Evolutionary conservation across 441 rosid genomes (phyloP), one percentile per base, ranked within the genome.

Genomic region (Euphorbia corollata): DNA sequence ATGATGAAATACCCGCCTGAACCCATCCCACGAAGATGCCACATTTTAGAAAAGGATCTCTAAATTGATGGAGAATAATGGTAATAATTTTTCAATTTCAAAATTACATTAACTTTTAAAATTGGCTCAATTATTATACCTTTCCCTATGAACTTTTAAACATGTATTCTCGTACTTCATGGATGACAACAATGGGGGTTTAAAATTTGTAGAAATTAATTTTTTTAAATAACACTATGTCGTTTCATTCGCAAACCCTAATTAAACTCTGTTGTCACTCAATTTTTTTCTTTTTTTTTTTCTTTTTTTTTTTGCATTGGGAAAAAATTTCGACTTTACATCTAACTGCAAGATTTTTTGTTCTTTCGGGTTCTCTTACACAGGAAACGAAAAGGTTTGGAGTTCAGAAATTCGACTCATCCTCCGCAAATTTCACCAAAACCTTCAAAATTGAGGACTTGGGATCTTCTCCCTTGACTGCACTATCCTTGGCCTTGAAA

Each of bases 391-490:
- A 68, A 76, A 22, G 63, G 65, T 56, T 59, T 51, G 11, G 59
- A 69, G 77, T 59, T 81, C 78, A 86, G 87, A 94, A 87, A 84
- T 87, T 91, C 36, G 89, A 84, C 56, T 75, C 67, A 63, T 78
- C 85, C 87, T 86, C 87, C 0, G 84, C 90, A 83, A 87, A 87
- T 69, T 80, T 84, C 75, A 80, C 74, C 72, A 95, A 86, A 82
- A 87, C 87, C 83, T 83, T 85, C 97, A 95, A 87, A 88, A 90
- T 78, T 76, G 95, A 83, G 73, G 75, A 73, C 81, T 74, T 88
- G 65, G 85, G 86, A 50, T 79, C 9, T 5, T 36, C 79, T 38
- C 83, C 85, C 69, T 34, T 78, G 56, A 66, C 69, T 68, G 80
- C 81, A 73, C 64, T 70, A 63, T 78, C 85, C 76, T 77, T 81